Conservation (phyloP, 441 rosid genomes). For the Syzygium syzygioides region DNA sequence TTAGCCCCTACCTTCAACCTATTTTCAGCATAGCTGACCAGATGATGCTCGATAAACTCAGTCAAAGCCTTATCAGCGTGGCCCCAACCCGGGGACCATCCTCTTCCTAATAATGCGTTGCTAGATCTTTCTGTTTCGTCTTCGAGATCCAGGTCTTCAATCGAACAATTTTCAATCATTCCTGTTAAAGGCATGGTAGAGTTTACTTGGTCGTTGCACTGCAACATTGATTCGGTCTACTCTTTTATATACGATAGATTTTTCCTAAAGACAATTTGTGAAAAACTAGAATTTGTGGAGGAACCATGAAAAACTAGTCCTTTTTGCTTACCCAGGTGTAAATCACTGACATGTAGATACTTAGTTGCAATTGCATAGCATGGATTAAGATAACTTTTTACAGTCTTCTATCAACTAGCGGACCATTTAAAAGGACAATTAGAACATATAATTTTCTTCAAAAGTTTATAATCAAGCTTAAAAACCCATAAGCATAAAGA, state of each 20-base stretch:
- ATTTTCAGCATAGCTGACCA: constrained; percentile 44
- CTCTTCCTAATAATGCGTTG: constrained; percentile 76
- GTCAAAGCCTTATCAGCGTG: constrained; percentile 61
- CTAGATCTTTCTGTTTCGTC: constrained; percentile 74
- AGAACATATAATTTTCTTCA: background rate
- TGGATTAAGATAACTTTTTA: background rate
- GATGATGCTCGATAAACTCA: constrained; percentile 59
- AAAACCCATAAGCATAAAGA: background rate
- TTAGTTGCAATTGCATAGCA: background rate
- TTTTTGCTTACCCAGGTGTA: background rate
- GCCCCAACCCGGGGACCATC: constrained; percentile 91
- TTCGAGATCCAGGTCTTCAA: constrained; percentile 79
- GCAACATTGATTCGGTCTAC: background rate
- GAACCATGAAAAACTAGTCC: background rate
- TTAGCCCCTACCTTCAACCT: constrained; percentile 51
- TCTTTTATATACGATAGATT: background rate
- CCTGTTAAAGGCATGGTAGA: constrained; percentile 30
- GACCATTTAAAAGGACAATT: background rate
- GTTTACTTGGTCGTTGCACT: background rate
- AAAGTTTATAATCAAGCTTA: background rate
- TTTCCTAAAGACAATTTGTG: background rate
- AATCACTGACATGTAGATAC: background rate
- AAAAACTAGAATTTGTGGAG: background rate
- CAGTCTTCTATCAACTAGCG: background rate
- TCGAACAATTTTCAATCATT: constrained; percentile 36